Evolutionary conservation across 257 asterid genomes (phyloP).

Genomic region (Nicotiana paniculata): DNA sequence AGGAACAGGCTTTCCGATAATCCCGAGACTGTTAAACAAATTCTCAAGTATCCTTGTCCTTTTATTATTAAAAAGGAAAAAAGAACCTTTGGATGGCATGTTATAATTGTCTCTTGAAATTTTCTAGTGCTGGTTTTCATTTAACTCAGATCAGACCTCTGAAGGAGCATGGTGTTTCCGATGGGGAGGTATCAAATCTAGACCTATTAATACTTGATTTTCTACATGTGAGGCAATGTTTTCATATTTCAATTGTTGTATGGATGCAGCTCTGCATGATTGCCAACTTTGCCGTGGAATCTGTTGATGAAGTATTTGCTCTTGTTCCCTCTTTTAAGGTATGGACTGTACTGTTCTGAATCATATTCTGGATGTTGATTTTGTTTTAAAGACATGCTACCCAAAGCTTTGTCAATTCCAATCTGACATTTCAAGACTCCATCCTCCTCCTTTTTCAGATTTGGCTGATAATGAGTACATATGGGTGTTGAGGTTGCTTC

Average conservation of each 20-base stretch:
- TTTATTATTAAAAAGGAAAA: not conserved
- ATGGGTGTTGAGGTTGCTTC: not conserved
- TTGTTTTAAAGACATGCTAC: not conserved
- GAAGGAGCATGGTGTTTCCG: constrained; percentile 65
- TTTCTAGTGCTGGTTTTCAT: constrained; percentile 13
- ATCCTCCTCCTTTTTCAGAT: not conserved
- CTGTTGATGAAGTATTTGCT: constrained; percentile 84
- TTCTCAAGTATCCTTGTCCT: constrained; percentile 71
- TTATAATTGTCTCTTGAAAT: not conserved
- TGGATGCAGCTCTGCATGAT: constrained; percentile 67
- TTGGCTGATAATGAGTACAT: not conserved
- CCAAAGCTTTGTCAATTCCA: not conserved
- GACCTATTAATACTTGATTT: constrained; percentile 12
- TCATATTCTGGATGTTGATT: not conserved
- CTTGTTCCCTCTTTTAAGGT: constrained; percentile 83
- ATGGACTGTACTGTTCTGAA: constrained; percentile 12
- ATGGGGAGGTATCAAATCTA: constrained; percentile 57
- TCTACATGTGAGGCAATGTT: not conserved
- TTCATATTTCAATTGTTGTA: constrained; percentile 12
- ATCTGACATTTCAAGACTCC: not conserved
- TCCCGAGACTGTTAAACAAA: constrained; percentile 51
- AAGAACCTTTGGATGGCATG: not conserved
- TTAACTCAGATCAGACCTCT: constrained; percentile 71
- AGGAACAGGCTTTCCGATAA: constrained; percentile 40
- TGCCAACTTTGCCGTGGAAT: constrained; percentile 60